Conservation (phyloP, 176 grass and related monocot species). For the Chloris gayana region DNA sequence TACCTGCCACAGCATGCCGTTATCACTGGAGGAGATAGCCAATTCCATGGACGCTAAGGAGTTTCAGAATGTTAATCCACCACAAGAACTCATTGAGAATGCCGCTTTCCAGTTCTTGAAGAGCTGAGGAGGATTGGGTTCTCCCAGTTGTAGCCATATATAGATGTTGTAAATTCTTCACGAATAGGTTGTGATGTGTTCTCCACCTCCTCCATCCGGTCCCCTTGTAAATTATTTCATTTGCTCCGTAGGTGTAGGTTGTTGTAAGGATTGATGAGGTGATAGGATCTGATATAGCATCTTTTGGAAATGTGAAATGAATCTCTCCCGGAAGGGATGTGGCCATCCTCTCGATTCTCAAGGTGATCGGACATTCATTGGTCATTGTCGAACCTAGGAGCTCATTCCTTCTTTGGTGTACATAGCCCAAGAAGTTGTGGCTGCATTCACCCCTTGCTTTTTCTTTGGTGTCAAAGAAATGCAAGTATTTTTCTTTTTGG, state of each 20-base stretch:
- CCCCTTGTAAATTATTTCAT: neutral
- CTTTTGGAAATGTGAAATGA: neutral
- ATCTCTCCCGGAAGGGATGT: neutral
- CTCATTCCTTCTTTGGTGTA: too few relatives aligned
- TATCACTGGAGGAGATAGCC: conserved; percentile 73
- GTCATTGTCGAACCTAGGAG: too few relatives aligned
- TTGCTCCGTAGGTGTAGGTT: neutral
- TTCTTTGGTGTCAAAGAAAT: too few relatives aligned
- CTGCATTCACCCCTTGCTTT: too few relatives aligned
- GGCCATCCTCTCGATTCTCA: too few relatives aligned
- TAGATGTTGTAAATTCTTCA: too few relatives aligned
- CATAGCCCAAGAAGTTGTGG: too few relatives aligned
- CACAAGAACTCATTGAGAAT: conserved; percentile 67
- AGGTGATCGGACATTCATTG: too few relatives aligned
- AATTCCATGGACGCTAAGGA: conserved; percentile 72
- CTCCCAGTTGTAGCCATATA: neutral
- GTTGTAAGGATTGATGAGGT: neutral
- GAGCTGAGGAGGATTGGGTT: conserved; percentile 15
- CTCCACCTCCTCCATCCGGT: neutral
- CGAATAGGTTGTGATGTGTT: neutral
- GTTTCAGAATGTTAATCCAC: conserved; percentile 64
- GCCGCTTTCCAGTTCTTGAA: conserved; percentile 76
- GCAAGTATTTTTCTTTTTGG: too few relatives aligned
- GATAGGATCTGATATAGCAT: neutral
- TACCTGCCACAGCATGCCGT: conserved; percentile 61